phyloP scores from a whole-genome alignment of 495 filamentous ascomycete genomes.

The Podospora pseudoanserina region DNA sequence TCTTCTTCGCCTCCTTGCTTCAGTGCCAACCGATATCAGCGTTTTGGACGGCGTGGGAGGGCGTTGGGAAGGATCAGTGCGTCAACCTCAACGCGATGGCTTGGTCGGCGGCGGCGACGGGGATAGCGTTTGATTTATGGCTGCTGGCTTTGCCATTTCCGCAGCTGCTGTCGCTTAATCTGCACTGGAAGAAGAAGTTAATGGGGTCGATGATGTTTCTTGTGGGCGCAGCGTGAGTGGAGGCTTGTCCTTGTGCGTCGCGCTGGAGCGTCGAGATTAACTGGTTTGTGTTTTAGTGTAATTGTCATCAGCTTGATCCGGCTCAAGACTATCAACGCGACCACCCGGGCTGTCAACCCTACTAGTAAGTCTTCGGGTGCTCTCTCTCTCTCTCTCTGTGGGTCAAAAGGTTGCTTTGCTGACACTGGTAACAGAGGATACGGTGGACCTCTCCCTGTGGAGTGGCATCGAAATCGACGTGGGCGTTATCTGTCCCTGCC shows the following conservation, averaged over 20 bases:
- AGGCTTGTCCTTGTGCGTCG: not conserved
- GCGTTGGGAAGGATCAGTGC: slow-evolving; percentile 26
- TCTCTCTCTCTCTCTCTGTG: not conserved
- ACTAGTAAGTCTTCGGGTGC: slow-evolving; percentile 23
- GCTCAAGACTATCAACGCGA: slow-evolving; percentile 31
- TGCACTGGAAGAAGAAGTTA: slow-evolving; percentile 37
- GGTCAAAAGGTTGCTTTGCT: not conserved
- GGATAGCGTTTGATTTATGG: slow-evolving; percentile 38
- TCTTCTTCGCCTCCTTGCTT: slow-evolving; percentile 36
- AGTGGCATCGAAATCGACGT: slow-evolving; percentile 32
- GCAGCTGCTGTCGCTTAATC: slow-evolving; percentile 31
- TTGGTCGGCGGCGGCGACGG: slow-evolving; percentile 31
- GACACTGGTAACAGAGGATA: slow-evolving; percentile 24
- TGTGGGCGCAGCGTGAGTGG: slow-evolving; percentile 35
- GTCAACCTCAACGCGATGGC: slow-evolving; percentile 30
- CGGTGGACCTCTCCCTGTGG: slow-evolving; percentile 30
- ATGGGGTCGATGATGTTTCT: slow-evolving; percentile 37
- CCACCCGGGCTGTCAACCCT: slow-evolving; percentile 26
- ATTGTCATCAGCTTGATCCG: slow-evolving; percentile 31
- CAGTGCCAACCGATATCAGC: slow-evolving; percentile 42
- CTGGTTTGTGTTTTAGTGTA: slow-evolving; percentile 17
- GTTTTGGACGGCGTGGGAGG: slow-evolving; percentile 35
- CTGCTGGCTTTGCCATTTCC: slow-evolving; percentile 38
- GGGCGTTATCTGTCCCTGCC: slow-evolving; percentile 34
- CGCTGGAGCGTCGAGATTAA: slow-evolving; percentile 1